Percentiles rank a stretch among this genome's conserved stretches.
Evolutionary conservation across 164 flowering plant species (phyloP).

Genomic region (Magnolia officinalis): DNA sequence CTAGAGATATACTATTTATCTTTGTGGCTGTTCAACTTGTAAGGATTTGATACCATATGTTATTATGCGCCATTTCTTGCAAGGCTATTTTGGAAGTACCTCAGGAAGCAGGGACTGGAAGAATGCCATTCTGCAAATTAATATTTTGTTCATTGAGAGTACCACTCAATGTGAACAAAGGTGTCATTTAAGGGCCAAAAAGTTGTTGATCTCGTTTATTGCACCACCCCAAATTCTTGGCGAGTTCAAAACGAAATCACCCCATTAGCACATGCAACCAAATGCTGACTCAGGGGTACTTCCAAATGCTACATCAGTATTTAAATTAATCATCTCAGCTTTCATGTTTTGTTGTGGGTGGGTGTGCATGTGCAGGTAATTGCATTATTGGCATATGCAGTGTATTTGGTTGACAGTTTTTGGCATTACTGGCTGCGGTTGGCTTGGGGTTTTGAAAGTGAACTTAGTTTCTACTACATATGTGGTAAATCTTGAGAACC

Average conservation of each 20-base stretch:
- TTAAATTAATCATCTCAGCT: neutral
- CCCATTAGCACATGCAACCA: neutral
- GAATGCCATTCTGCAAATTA: neutral
- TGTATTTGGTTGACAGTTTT: conserved; percentile 62
- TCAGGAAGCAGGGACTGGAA: neutral
- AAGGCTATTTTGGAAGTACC: neutral
- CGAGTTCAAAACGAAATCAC: neutral
- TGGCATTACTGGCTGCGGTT: conserved; percentile 75
- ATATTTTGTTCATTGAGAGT: too few species aligned
- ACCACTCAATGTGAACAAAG: neutral
- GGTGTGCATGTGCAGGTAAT: conserved; percentile 55
- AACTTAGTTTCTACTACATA: conserved; percentile 79
- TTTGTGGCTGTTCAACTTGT: conserved; percentile 92
- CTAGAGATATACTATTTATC: conserved; percentile 87
- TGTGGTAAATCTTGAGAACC: conserved; percentile 54
- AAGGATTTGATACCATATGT: conserved; percentile 24
- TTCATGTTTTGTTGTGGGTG: neutral
- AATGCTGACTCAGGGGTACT: neutral
- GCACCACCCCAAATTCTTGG: neutral
- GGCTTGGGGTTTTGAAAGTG: conserved; percentile 76
- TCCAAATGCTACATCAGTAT: neutral
- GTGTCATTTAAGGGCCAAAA: neutral
- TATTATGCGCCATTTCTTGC: neutral
- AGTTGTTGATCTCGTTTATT: neutral
- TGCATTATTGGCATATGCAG: conserved; percentile 66